These are phyloP conservation scores for Nannochloropsis gaditana DNA, from an alignment of 108 stramenopile species.

Conservation along the genomic window DNA sequence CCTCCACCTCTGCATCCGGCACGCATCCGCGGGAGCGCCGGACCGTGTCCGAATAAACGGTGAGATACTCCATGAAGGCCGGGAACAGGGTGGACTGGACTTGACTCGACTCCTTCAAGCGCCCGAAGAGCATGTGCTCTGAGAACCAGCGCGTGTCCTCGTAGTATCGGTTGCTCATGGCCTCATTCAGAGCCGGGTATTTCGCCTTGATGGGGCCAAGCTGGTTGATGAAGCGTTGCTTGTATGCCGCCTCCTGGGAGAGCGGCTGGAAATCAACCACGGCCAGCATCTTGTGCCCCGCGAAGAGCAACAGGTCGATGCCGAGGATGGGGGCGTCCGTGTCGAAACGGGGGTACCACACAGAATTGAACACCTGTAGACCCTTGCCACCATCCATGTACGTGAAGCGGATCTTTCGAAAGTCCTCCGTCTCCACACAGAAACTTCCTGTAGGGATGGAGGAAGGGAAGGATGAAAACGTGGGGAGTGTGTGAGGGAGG, in stretches of 20 bases:
- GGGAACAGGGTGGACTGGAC: conserved; percentile 68
- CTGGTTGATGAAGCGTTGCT: conserved; percentile 21
- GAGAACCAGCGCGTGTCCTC: conserved; percentile 89
- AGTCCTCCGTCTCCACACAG: conserved; percentile 36
- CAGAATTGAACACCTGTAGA: conserved; percentile 87
- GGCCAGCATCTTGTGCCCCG: conserved; percentile 76
- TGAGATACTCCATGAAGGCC: conserved; percentile 72
- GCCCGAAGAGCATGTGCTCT: conserved; percentile 79
- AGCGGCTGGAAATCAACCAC: conserved; percentile 91
- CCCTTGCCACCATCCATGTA: conserved; percentile 90
- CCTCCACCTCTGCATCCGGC: background rate
- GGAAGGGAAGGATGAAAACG: no score
- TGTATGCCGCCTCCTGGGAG: conserved; percentile 61
- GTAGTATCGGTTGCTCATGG: conserved; percentile 82
- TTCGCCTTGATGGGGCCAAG: conserved; percentile 70
- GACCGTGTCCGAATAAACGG: conserved; percentile 54
- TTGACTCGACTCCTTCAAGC: conserved; percentile 71
- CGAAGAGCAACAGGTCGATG: conserved; percentile 80
- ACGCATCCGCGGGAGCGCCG: background rate
- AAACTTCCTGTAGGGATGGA: conserved; percentile 20
- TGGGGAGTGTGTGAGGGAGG: background rate
- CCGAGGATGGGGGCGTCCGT: conserved; percentile 88
- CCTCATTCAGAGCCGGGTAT: conserved; percentile 72
- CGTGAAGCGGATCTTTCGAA: conserved; percentile 69
- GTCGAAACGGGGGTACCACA: conserved; percentile 79